These are phyloP conservation scores for Colletotrichum chrysophilum DNA, from an alignment of 2,329 filamentous ascomycete genomes.

Conservation along the genomic window DNA sequence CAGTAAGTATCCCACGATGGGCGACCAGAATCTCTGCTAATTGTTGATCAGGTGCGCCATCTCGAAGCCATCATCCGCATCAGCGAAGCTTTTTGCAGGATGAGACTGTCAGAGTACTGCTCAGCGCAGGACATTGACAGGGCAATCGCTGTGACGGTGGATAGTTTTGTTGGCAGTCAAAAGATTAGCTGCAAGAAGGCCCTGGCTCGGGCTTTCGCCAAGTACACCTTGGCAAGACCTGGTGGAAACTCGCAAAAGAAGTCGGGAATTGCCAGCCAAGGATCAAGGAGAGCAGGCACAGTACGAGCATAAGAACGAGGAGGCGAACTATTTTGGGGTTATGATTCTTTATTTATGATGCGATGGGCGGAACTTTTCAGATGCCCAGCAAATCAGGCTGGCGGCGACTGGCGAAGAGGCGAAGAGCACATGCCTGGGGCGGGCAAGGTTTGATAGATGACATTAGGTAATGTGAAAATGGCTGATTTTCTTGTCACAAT, in stretches of 20 bases:
- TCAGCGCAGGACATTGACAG: conserved; percentile 90
- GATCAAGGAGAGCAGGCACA: conserved; percentile 15
- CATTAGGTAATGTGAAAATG: conserved; percentile 1
- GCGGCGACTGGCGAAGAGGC: conserved; percentile 20
- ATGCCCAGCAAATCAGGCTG: conserved; percentile 5
- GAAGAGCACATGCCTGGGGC: conserved; percentile 1
- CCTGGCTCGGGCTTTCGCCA: conserved; percentile 90
- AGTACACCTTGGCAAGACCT: conserved; percentile 74
- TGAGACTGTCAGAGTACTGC: conserved; percentile 97
- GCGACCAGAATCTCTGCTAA: not conserved
- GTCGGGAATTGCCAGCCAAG: conserved; percentile 25
- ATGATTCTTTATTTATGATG: not conserved
- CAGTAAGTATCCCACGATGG: conserved; percentile 63
- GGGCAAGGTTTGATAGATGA: conserved; percentile 5
- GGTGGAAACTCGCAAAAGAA: conserved; percentile 27
- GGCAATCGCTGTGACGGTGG: conserved; percentile 94
- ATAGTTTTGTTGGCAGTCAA: conserved; percentile 94
- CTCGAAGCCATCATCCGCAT: conserved; percentile 98
- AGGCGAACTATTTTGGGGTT: not conserved
- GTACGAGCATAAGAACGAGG: conserved; percentile 4
- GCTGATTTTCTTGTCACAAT: not conserved
- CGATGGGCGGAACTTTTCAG: not conserved
- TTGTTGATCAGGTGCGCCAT: conserved; percentile 79
- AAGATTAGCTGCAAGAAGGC: conserved; percentile 99
- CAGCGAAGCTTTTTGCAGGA: conserved; percentile 92